phyloP scores from a whole-genome alignment of 2,329 filamentous ascomycete species.

The Neofusicoccum kwambonambiense region DNA sequence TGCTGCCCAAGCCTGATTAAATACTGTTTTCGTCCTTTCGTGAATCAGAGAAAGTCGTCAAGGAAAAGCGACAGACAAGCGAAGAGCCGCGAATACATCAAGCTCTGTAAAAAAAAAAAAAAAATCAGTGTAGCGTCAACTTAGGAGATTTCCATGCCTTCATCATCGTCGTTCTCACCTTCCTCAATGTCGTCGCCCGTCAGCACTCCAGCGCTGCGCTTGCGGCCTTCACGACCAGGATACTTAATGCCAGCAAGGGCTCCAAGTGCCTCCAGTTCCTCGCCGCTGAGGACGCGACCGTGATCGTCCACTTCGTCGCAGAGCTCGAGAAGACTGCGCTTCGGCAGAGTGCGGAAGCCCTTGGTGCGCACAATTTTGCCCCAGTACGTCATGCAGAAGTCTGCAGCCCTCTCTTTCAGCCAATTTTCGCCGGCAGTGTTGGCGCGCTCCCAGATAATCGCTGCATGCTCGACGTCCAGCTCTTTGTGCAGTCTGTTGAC shows the following conservation, averaged over 20 bases:
- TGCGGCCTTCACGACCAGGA: slow-evolving; percentile 38
- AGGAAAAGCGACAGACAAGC: not conserved
- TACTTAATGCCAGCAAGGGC: slow-evolving; percentile 50
- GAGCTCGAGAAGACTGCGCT: slow-evolving; percentile 79
- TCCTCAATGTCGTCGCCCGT: slow-evolving; percentile 43
- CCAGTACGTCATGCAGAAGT: slow-evolving; percentile 91
- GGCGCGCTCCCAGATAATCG: slow-evolving; percentile 93
- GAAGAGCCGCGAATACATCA: not conserved
- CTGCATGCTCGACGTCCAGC: slow-evolving; percentile 90
- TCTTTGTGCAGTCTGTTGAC: slow-evolving; percentile 88
- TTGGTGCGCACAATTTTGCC: slow-evolving; percentile 87
- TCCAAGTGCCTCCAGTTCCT: slow-evolving; percentile 69
- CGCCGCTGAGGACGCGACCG: slow-evolving; percentile 83
- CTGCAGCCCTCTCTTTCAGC: slow-evolving; percentile 83
- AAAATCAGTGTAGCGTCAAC: slow-evolving; percentile 23
- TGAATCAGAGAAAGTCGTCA: slow-evolving; percentile 3
- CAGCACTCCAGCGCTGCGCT: slow-evolving; percentile 42
- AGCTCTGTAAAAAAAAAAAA: not conserved
- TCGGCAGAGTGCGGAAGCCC: slow-evolving; percentile 79
- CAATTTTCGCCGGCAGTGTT: slow-evolving; percentile 88
- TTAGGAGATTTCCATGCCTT: slow-evolving; percentile 40
- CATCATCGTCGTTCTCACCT: slow-evolving; percentile 44
- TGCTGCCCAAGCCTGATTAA: not conserved
- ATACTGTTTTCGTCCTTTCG: not conserved
- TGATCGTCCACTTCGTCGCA: slow-evolving; percentile 93